A percentile compares a stretch with the other conserved stretches of the same genome.
These are phyloP conservation scores for Pseudofabraea citricarpa DNA, from an alignment of 2,329 filamentous ascomycete genomes.

Conservation along the genomic window DNA sequence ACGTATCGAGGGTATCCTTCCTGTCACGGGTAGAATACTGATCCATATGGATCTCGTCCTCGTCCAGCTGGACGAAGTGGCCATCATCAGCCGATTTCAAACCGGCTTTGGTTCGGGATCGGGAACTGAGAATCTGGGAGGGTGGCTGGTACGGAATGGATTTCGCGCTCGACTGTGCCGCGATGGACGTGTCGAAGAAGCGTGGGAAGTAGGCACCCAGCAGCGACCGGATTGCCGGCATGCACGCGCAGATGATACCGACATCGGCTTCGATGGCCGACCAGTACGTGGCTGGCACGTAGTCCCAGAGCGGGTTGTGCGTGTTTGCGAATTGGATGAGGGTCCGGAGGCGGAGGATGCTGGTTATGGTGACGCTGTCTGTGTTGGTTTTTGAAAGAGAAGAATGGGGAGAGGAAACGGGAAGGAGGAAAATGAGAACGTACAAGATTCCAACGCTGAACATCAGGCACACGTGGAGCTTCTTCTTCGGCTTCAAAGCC, in stretches of 20 bases:
- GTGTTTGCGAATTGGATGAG: constrained; percentile 17
- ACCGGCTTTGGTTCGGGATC: not conserved
- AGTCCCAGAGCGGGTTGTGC: constrained; percentile 20
- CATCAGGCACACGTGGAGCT: constrained; percentile 44
- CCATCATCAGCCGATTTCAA: not conserved
- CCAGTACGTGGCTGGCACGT: constrained; percentile 15
- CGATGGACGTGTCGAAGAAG: not conserved
- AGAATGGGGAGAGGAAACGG: not conserved
- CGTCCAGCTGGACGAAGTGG: not conserved
- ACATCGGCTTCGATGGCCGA: constrained; percentile 20
- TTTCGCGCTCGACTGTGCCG: not conserved
- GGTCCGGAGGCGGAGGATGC: constrained; percentile 19
- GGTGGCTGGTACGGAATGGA: not conserved
- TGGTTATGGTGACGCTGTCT: constrained; percentile 20
- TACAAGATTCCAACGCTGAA: constrained; percentile 43
- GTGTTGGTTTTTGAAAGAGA: not conserved
- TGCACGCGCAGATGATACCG: constrained; percentile 22
- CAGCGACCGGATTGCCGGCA: constrained; percentile 18
- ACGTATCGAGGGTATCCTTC: not conserved
- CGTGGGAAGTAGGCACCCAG: constrained; percentile 16
- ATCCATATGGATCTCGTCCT: not conserved
- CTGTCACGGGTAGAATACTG: no score
- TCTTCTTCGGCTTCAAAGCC: constrained; percentile 42
- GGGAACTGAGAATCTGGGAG: not conserved
- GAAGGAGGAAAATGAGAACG: no score